Evolutionary conservation across 129 eudicot genomes (phyloP).

Genomic region (Flaveria brownii): DNA sequence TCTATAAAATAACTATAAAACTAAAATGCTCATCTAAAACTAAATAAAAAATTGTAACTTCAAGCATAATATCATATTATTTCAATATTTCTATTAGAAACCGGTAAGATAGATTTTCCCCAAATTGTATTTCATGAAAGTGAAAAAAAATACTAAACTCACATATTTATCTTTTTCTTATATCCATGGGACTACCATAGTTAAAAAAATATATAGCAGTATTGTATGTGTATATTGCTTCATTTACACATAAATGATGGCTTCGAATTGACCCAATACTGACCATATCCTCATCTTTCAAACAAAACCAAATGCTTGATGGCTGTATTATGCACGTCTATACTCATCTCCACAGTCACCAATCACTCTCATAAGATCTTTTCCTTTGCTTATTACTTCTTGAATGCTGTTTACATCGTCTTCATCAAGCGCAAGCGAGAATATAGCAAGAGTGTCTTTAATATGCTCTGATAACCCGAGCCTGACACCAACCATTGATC

Average conservation of each 20-base stretch:
- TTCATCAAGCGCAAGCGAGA: constrained; percentile 79
- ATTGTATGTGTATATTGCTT: constrained; percentile 7
- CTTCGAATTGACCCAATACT: constrained; percentile 19
- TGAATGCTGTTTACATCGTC: constrained; percentile 66
- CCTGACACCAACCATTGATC: constrained; percentile 93
- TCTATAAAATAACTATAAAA: too few species aligned
- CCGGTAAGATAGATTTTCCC: too few species aligned
- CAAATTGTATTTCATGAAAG: not conserved
- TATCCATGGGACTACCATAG: constrained; percentile 4
- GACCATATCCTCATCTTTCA: constrained; percentile 8
- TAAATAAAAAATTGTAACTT: too few species aligned
- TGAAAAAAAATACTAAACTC: not conserved
- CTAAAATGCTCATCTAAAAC: too few species aligned
- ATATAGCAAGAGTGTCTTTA: constrained; percentile 66
- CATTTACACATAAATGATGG: not conserved
- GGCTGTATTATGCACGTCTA: constrained; percentile 53
- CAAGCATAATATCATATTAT: too few species aligned
- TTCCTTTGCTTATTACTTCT: constrained; percentile 71
- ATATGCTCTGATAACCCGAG: constrained; percentile 91
- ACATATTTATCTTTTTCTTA: constrained; percentile 7
- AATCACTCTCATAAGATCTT: constrained; percentile 71
- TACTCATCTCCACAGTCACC: constrained; percentile 99
- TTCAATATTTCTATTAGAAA: too few species aligned
- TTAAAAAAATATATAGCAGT: constrained; percentile 19
- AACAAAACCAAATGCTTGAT: not conserved